Percentiles rank a stretch among this genome's conserved stretches.
phyloP scores from a whole-genome alignment of 345 rosid species.

The Atalantia buxifolia region DNA sequence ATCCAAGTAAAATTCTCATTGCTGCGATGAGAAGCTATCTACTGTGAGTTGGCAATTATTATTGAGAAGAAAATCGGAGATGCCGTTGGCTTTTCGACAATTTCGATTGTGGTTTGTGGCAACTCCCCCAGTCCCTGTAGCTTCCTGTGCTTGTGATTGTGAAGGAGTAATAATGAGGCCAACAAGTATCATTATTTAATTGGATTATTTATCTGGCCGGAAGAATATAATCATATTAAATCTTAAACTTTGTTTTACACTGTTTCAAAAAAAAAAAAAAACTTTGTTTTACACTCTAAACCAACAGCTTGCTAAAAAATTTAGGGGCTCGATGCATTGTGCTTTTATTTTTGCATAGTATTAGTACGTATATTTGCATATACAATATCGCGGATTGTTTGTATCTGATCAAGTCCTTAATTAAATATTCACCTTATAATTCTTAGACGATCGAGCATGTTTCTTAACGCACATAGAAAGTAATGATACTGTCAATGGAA shows the following conservation, averaged over 20 bases:
- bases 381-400: not conserved
- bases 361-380: no score
- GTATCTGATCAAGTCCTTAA: not conserved
- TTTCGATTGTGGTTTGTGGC: not conserved
- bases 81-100: not conserved
- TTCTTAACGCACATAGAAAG: no score
- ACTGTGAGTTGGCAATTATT: not conserved
- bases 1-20: not conserved
- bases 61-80: not conserved
- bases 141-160: not conserved
- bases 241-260: slow-evolving; percentile 1
- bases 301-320: not conserved
- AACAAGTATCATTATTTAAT: not conserved
- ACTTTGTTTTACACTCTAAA: not conserved
- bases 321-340: slow-evolving; percentile 17
- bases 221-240: not conserved
- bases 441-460: not conserved
- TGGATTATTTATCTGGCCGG: not conserved
- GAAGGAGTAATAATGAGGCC: not conserved
- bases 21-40: slow-evolving; percentile 7
- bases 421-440: not conserved
- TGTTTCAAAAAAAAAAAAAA: no score
- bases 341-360: not conserved
- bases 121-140: not conserved
- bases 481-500: no score